Conservation (phyloP, 2,329 filamentous ascomycete genomes). For the Magnaporthiopsis incrustans region DNA sequence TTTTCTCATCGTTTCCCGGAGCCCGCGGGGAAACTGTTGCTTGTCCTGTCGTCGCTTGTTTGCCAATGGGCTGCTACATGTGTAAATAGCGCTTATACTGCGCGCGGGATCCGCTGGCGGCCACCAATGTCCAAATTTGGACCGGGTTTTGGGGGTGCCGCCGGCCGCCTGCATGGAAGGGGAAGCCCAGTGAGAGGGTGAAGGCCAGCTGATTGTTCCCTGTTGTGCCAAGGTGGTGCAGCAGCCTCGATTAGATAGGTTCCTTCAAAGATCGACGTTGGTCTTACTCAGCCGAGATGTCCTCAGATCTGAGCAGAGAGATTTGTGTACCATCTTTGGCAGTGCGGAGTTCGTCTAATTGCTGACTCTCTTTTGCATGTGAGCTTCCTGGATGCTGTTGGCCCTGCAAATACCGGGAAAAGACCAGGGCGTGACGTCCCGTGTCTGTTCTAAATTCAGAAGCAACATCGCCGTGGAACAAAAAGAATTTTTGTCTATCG, state of each 20-base stretch:
- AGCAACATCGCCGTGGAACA: not conserved
- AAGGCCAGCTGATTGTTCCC: not conserved
- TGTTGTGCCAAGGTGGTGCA: not conserved
- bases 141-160: not conserved
- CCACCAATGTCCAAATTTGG: not conserved
- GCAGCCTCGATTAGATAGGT: not conserved
- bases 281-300: not conserved
- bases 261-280: not conserved
- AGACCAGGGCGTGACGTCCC: not conserved
- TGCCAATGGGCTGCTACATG: no score
- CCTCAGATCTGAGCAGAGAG: not conserved
- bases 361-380: not conserved
- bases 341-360: not conserved
- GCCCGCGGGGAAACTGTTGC: not conserved
- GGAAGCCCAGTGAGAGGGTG: not conserved
- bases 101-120: not conserved
- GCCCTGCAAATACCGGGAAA: not conserved
- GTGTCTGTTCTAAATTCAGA: not conserved
- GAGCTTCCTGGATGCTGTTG: not conserved
- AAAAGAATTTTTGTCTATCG: not conserved
- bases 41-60: not conserved
- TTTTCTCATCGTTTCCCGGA: not conserved
- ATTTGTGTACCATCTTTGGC: not conserved
- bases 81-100: not conserved
- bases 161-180: not conserved